Evolutionary conservation across 1,284 basidiomycete species (phyloP), one percentile per base, ranked within the genome.

Genomic region (Cryptococcus sp.): DNA sequence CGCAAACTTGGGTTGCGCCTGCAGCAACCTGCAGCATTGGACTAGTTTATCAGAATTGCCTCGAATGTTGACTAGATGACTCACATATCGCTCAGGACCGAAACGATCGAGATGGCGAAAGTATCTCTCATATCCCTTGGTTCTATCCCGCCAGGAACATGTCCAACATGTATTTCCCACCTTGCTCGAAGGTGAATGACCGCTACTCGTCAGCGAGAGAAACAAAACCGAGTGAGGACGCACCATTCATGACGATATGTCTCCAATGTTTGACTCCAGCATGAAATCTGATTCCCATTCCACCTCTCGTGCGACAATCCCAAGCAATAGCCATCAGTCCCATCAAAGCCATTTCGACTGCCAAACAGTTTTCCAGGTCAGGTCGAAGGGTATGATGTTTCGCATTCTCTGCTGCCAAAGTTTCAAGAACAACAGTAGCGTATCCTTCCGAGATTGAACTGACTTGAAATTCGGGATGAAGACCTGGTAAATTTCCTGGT

Each of bases 21-120:
- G 69, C 68, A 1, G 67, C 65, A 14, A 70, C 64, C 39, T 66
- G 67, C 32, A 70, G 52, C 70, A 72, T 70, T 1, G 70, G 68
- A 13, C 62, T 64, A 45, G 16, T 23, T 9, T 16, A 45, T 47
- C 37, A 43, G 22, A 10, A 21, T 46, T 16, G 42, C 31, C 16
- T 41, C 11, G 37, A 25, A 28, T 2, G n/a, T 14, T 25, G 7
- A 37, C 21, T 24, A 4, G 1, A 18, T 7, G 14, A 49, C 64
- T 56, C 45, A 66, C 62, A 72, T 70, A 47, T 72, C 70, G 39
- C 59, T 59, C 24, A 72, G 56, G 10, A 70, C 62, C 7, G 66
- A 67, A 42, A 72, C 64, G 48, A 72, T 64, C 46, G 62, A 56
- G 32, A 70, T 61, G 10, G 67, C 65, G 24, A 72, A 66, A 7